These are phyloP conservation scores for Eucalyptus virginea DNA, from an alignment of 345 rosid genomes.

Conservation along the genomic window DNA sequence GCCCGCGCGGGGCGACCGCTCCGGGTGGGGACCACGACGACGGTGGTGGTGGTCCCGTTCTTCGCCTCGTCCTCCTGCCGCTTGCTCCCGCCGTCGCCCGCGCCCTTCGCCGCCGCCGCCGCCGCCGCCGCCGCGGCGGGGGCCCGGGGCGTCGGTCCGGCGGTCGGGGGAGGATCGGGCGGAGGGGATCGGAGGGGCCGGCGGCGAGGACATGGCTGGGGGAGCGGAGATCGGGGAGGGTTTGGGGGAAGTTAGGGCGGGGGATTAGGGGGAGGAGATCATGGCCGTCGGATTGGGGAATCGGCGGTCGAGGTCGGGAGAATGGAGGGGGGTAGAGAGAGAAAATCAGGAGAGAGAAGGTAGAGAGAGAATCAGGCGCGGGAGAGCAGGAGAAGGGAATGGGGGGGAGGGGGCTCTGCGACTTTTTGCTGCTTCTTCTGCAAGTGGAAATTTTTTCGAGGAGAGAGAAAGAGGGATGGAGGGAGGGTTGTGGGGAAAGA, in stretches of 20 bases:
- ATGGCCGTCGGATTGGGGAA: neutral
- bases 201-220: constrained; percentile 30
- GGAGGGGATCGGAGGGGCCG: constrained; percentile 29
- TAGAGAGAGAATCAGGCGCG: neutral
- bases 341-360: neutral
- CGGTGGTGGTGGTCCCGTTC: neutral
- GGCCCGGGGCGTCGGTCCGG: constrained; percentile 1
- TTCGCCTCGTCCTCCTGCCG: neutral
- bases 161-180: constrained; percentile 29
- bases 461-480: neutral
- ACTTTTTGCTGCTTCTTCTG: neutral
- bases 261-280: neutral
- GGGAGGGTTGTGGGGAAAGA: neutral
- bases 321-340: neutral
- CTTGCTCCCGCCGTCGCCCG: neutral
- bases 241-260: constrained; percentile 7
- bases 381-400: neutral
- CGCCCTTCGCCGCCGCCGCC: neutral
- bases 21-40: constrained; percentile 18
- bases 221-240: constrained; percentile 5
- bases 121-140: neutral
- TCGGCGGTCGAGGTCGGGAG: neutral
- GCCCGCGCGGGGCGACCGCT: constrained; percentile 94
- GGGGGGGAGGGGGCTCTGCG: neutral
- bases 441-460: neutral